Base-by-base conservation (phyloP, 2,329 filamentous ascomycete species). In the Lomentospora prolificans region DNA sequence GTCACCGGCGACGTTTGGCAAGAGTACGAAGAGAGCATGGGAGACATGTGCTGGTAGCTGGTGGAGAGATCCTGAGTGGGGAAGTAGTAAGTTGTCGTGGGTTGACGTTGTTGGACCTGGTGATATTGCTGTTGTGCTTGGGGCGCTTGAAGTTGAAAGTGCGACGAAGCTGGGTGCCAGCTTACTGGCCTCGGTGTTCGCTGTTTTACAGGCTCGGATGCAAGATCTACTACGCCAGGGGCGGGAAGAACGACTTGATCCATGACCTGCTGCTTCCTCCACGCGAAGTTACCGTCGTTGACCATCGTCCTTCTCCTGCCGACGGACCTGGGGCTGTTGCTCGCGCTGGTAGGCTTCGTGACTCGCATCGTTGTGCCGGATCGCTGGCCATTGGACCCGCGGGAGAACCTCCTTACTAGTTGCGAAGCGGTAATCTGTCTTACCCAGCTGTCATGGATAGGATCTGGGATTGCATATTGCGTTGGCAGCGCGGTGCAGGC, bases 91-190 rank as follows among this genome's bases (percentile, higher is more conserved):
- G 69, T 64, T 33, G 67, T 64, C 28, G 69, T 57, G 57, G 68
- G n/a, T n/a, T n/a, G n/a, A n/a, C n/a, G n/a, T n/a, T n/a, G n/a
- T n/a, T n/a, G n/a, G n/a, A n/a, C 67, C 19, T 71, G 71, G 44
- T 51, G 64, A 53, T 64, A 59, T 61, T 67, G 64, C 54, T 72
- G 69, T 51, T 69, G 66, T 58, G 69, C 67, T 14, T 70, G 65
- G 64, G 66, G 66, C 30, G 64, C 64, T 57, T 64, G 68, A 57
- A 70, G 63, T 56, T 69, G 65, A 60, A 36, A 59, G 48, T 80
- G 75, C 8, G 84, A 80, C 22, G 80, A 79, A 2, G 48, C 48
- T 12, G 86, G 85, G 66, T 90, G 87, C 87, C 87, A 90, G 73
- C 86, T 90, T 50, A 88, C 73, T 4, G 87, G 86, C 44, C 87